Percentiles rank a stretch among this genome's conserved stretches.
Evolutionary conservation across 176 grass and related monocot species (phyloP).

Genomic region (Thalia dealbata): DNA sequence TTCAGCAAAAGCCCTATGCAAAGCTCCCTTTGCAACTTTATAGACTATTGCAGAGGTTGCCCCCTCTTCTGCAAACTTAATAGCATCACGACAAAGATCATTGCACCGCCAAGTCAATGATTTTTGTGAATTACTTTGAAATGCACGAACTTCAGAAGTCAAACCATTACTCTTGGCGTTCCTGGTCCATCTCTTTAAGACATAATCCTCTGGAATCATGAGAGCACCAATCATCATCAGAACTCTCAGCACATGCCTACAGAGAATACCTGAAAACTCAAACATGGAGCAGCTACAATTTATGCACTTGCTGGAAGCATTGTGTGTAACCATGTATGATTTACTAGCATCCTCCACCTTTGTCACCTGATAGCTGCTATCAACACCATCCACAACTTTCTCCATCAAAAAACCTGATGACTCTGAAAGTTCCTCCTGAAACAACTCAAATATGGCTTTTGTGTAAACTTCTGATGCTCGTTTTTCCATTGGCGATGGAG

Average conservation of each 20-base stretch:
- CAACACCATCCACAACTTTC: slow-evolving; percentile 23
- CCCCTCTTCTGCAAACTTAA: slow-evolving; percentile 43
- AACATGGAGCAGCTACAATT: slow-evolving; percentile 44
- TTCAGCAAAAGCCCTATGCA: slow-evolving; percentile 42
- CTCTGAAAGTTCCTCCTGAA: slow-evolving; percentile 47
- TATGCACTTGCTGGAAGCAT: slow-evolving; percentile 26
- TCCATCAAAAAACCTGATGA: slow-evolving; percentile 29
- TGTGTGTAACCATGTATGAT: slow-evolving; percentile 33
- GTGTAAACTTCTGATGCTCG: slow-evolving; percentile 50
- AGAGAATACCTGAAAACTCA: slow-evolving; percentile 41
- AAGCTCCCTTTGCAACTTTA: slow-evolving; percentile 38
- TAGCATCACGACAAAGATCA: slow-evolving; percentile 51
- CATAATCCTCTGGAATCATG: slow-evolving; percentile 36
- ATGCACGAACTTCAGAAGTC: slow-evolving; percentile 5
- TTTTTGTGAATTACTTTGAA: slow-evolving; percentile 18
- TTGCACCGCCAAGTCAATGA: slow-evolving; percentile 30
- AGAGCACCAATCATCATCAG: slow-evolving; percentile 19
- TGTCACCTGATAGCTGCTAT: slow-evolving; percentile 32
- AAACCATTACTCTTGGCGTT: slow-evolving; percentile 33
- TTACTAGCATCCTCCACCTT: slow-evolving; percentile 26
- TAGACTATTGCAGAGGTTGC: slow-evolving; percentile 37
- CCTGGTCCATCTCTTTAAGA: slow-evolving; percentile 40
- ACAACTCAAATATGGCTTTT: slow-evolving; percentile 36
- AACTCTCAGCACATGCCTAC: slow-evolving; percentile 34
- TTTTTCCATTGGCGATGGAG: slow-evolving; percentile 47